These are phyloP conservation scores for Gomphus bonarii DNA, from an alignment of 1,284 basidiomycete genomes.

Conservation along the genomic window DNA sequence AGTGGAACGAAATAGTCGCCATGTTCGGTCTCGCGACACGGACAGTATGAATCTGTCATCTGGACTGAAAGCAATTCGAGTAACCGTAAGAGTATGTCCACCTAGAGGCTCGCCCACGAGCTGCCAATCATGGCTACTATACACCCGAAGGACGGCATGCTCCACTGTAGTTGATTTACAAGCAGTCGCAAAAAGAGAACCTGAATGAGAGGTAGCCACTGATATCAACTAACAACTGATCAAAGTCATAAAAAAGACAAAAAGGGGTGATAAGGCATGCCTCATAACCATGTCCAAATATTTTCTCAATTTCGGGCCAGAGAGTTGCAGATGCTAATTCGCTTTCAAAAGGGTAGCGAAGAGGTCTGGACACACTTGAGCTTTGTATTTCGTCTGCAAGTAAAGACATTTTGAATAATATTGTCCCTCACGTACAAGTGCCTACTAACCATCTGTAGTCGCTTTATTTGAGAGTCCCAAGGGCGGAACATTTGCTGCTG, in stretches of 20 bases:
- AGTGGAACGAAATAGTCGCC: slow-evolving; percentile 66
- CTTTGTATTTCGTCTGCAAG: neutral
- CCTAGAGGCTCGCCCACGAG: slow-evolving; percentile 59
- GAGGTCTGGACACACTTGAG: neutral
- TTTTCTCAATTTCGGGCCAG: slow-evolving; percentile 96
- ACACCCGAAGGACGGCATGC: slow-evolving; percentile 84
- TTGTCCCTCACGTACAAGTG: neutral
- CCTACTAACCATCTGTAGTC: slow-evolving; percentile 38
- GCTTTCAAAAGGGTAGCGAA: slow-evolving; percentile 69
- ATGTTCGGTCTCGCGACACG: slow-evolving; percentile 86
- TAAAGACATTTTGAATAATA: neutral
- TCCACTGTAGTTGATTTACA: slow-evolving; percentile 83
- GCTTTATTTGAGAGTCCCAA: slow-evolving; percentile 68
- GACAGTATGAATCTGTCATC: slow-evolving; percentile 74
- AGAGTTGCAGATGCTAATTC: slow-evolving; percentile 79
- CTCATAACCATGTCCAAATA: slow-evolving; percentile 98
- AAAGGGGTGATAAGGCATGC: slow-evolving; percentile 29
- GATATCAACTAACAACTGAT: slow-evolving; percentile 52
- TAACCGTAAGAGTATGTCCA: slow-evolving; percentile 87
- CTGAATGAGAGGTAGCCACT: slow-evolving; percentile 61
- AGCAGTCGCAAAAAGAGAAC: slow-evolving; percentile 76
- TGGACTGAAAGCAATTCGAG: slow-evolving; percentile 80
- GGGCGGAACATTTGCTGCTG: slow-evolving; percentile 66
- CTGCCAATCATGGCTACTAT: slow-evolving; percentile 63
- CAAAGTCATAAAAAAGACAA: neutral